Evolutionary conservation across 768 basidiomycete genomes (phyloP).

Genomic region (Tephrocybe sp.): DNA sequence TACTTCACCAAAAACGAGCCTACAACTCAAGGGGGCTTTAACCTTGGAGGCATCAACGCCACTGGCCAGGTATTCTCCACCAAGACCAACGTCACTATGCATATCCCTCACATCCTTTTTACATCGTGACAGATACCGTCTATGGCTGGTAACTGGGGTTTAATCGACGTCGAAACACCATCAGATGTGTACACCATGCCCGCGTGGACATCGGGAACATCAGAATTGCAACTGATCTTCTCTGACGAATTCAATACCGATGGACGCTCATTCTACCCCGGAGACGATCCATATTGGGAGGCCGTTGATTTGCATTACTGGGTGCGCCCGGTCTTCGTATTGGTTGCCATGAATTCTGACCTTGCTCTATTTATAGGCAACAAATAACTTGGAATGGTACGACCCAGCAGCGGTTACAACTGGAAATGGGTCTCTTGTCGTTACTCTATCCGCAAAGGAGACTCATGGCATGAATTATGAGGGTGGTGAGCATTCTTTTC

Average conservation of each 20-base stretch:
- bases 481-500: slow-evolving; percentile 46
- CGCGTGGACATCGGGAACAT: slow-evolving; percentile 57
- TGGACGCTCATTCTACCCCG: slow-evolving; percentile 75
- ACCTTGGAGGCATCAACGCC: slow-evolving; percentile 57
- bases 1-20: slow-evolving; percentile 25
- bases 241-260: slow-evolving; percentile 79
- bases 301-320: slow-evolving; percentile 81
- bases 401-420: slow-evolving; percentile 82
- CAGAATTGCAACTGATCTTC: slow-evolving; percentile 58
- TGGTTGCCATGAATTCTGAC: neutral
- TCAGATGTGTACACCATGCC: slow-evolving; percentile 48
- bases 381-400: slow-evolving; percentile 84
- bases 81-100: slow-evolving; percentile 14
- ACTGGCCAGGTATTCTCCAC: slow-evolving; percentile 49
- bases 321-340: slow-evolving; percentile 33
- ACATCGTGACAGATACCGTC: slow-evolving; percentile 49
- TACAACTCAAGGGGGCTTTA: slow-evolving; percentile 32
- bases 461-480: slow-evolving; percentile 74
- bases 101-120: neutral
- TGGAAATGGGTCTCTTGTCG: slow-evolving; percentile 65
- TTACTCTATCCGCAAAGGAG: slow-evolving; percentile 62
- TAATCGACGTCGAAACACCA: slow-evolving; percentile 61
- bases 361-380: slow-evolving; percentile 38
- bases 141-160: slow-evolving; percentile 51
- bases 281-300: slow-evolving; percentile 86